Base-by-base conservation (phyloP, 169 alveolate genomes). In the Babesia bovis region DNA sequence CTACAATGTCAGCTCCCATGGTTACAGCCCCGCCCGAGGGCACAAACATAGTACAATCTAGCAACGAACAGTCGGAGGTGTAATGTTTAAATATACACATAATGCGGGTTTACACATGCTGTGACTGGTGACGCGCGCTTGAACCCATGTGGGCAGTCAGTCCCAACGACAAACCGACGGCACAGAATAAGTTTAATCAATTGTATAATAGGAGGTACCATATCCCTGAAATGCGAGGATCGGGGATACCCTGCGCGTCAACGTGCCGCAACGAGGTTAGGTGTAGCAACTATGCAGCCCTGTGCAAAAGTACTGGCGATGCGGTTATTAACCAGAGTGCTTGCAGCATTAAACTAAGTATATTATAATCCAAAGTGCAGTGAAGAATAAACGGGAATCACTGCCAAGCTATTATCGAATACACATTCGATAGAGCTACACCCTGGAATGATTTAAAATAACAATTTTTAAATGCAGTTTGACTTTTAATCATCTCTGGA, bases 1-100 rank as follows among this genome's bases (percentile, higher is more conserved):
- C 73, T 7, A 63, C 23, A 28, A 49, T 45, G 12, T 58, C 61
- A 13, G 73, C 36, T 19, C 9, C 60, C 5, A 23, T 63, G 33
- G 51, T 60, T 1, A 26, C 47, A 13, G 36, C 40, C n/a, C 61
- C 42, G 36, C 56, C 23, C 17, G 61, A 45, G n/a, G 52, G 35
- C 47, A 26, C 73, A 28, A 63, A 63, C 49, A 60, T 49, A 49
- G 61, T 32, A 2, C 73, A 30, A 15, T 45, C 61, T 30, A 63
- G 28, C 51, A 44, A 36, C 28, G 12, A 17, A 47, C 73, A 44
- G 50, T 50, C 73, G 36, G 73, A 63, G 73, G 73, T 23, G 73
- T 63, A 63, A 63, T 63, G 40, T 63, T 45, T 63, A 63, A 47
- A 5, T 45, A 10, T 45, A 2, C 30, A 7, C 13, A 25, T 44